A percentile compares a stretch with the other conserved stretches of the same genome.
Evolutionary conservation across 2,329 filamentous ascomycete genomes (phyloP).

Genomic region (Trichothecium roseum): DNA sequence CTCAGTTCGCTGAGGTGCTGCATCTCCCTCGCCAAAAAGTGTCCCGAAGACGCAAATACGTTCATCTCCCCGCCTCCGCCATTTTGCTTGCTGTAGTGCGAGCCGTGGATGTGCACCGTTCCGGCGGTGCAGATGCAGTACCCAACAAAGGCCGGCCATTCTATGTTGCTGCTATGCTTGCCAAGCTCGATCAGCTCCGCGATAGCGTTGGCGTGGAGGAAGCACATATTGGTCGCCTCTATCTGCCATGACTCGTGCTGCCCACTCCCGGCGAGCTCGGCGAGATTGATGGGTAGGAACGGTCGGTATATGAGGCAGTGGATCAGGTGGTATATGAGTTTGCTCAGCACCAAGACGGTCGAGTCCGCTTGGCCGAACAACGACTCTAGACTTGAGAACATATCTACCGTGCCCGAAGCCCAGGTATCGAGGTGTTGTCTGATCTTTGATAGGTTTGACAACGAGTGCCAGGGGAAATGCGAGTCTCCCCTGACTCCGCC

Average conservation of each 20-base stretch:
- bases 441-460: slow-evolving; percentile 79
- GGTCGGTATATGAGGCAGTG: slow-evolving; percentile 82
- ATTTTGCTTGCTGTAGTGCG: slow-evolving; percentile 57
- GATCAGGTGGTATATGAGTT: slow-evolving; percentile 76
- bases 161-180: slow-evolving; percentile 60
- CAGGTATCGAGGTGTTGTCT: slow-evolving; percentile 76
- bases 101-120: slow-evolving; percentile 79
- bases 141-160: slow-evolving; percentile 80
- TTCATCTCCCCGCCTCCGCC: slow-evolving; percentile 40
- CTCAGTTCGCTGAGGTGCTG: slow-evolving; percentile 67
- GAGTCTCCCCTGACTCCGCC: slow-evolving; percentile 83
- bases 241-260: slow-evolving; percentile 92
- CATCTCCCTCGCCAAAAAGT: slow-evolving; percentile 70
- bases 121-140: slow-evolving; percentile 82
- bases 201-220: slow-evolving; percentile 77
- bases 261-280: slow-evolving; percentile 67
- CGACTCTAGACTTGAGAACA: slow-evolving; percentile 64
- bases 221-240: slow-evolving; percentile 80
- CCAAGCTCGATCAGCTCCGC: slow-evolving; percentile 73
- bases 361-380: slow-evolving; percentile 72
- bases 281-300: slow-evolving; percentile 75
- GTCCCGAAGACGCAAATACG: slow-evolving; percentile 51
- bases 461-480: slow-evolving; percentile 82
- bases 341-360: slow-evolving; percentile 70
- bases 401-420: slow-evolving; percentile 71